phyloP scores from a whole-genome alignment of 192 early-diverging fungal genomes.

The Backusella luteola region DNA sequence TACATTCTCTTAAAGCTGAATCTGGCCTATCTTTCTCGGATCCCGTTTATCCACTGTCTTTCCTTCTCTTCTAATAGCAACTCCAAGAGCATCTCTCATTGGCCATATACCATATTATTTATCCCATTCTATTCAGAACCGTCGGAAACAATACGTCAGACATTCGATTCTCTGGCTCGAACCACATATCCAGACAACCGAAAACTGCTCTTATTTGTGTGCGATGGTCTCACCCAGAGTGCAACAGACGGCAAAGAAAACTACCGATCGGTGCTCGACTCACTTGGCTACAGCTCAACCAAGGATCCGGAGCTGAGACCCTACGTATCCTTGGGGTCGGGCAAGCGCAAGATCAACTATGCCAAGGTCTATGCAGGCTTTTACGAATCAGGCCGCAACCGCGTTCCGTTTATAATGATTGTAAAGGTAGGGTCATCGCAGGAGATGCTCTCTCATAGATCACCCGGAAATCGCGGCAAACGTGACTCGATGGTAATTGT shows the following conservation, averaged over 20 bases:
- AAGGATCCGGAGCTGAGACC: conserved; percentile 44
- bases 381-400: conserved; percentile 48
- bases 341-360: conserved; percentile 59
- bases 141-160: conserved; percentile 57
- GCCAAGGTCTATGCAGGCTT: conserved; percentile 72
- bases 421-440: conserved; percentile 60
- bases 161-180: conserved; percentile 62
- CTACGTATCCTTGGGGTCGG: conserved; percentile 51
- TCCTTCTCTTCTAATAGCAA: neutral
- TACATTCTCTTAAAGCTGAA: conserved; percentile 30
- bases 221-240: conserved; percentile 65
- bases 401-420: conserved; percentile 61
- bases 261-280: conserved; percentile 60
- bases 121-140: conserved; percentile 75
- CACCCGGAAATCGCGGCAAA: conserved; percentile 79
- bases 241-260: conserved; percentile 54
- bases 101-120: conserved; percentile 44
- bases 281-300: conserved; percentile 62
- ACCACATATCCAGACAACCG: conserved; percentile 65
- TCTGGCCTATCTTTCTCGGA: conserved; percentile 26
- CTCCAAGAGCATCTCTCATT: neutral
- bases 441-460: conserved; percentile 30
- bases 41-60: conserved; percentile 16
- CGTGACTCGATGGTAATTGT: conserved; percentile 86
- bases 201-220: conserved; percentile 67